Percentiles rank a stretch among this genome's conserved stretches.
Evolutionary conservation across 345 rosid genomes (phyloP).

Genomic region (Tarenaya hassleriana): DNA sequence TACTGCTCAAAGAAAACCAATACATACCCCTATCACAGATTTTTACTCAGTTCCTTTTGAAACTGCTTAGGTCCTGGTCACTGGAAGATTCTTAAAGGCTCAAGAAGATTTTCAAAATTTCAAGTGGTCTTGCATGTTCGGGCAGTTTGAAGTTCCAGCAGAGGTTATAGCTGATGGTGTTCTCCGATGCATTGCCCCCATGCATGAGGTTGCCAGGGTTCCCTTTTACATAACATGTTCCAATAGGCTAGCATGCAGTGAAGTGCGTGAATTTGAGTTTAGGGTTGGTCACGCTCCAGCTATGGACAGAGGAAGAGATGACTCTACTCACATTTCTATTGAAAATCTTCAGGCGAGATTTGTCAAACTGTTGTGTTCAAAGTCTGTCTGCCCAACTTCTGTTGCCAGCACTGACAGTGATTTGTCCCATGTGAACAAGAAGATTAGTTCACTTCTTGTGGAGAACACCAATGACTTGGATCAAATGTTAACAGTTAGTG

Average conservation of each 20-base stretch:
- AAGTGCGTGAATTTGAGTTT: conserved; percentile 91
- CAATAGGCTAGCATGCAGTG: conserved; percentile 91
- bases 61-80: conserved; percentile 53
- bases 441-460: conserved; percentile 55
- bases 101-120: conserved; percentile 43
- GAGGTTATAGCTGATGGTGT: conserved; percentile 75
- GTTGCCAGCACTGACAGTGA: conserved; percentile 26
- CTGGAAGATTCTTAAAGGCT: conserved; percentile 65
- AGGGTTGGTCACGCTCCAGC: conserved; percentile 32
- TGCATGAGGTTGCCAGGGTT: conserved; percentile 63
- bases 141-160: conserved; percentile 94
- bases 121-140: conserved; percentile 95
- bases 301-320: conserved; percentile 23
- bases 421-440: conserved; percentile 45
- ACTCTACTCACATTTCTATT: conserved; percentile 16
- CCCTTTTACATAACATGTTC: conserved; percentile 91
- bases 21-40: background rate
- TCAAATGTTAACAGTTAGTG: conserved; percentile 37
- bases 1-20: background rate
- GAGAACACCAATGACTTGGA: conserved; percentile 57
- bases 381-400: conserved; percentile 24
- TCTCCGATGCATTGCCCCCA: conserved; percentile 63
- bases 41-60: conserved; percentile 17
- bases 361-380: conserved; percentile 49
- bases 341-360: conserved; percentile 55